Conservation (phyloP, 257 asterid genomes). For the Henckelia pumila region DNA sequence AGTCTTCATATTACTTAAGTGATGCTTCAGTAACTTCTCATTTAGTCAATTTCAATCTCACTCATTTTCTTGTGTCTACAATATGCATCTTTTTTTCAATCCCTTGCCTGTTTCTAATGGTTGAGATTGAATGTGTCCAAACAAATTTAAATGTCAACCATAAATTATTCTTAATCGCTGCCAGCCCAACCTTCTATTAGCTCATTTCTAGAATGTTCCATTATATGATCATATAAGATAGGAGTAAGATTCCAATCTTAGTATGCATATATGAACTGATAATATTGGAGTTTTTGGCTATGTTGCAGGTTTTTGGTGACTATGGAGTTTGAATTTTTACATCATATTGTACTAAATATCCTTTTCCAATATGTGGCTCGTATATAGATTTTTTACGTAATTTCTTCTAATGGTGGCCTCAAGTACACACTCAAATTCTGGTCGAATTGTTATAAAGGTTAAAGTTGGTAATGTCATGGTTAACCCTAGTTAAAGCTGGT, state of each 20-base stretch:
- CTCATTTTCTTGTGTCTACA: background rate
- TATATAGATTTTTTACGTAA: background rate
- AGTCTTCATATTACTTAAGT: background rate
- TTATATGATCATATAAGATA: background rate
- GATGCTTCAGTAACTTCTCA: background rate
- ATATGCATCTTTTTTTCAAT: too few relatives aligned
- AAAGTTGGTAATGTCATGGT: background rate
- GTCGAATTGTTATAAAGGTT: background rate
- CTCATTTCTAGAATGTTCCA: too few relatives aligned
- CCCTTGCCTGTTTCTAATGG: background rate
- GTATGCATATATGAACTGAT: background rate
- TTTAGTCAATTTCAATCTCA: background rate
- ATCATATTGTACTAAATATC: background rate
- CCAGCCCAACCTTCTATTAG: background rate
- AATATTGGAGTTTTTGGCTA: background rate
- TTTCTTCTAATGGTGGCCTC: background rate
- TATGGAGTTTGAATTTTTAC: background rate
- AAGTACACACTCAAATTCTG: background rate
- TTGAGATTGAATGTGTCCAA: background rate
- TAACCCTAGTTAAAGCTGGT: background rate
- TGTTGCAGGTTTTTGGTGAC: background rate
- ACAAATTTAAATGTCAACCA: background rate
- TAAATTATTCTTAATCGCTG: too few relatives aligned
- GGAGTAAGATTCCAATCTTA: conserved; percentile 4
- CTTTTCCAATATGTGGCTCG: conserved; percentile 2